phyloP scores from a whole-genome alignment of 805 yeast genomes.

The Zygosaccharomyces bisporus region DNA sequence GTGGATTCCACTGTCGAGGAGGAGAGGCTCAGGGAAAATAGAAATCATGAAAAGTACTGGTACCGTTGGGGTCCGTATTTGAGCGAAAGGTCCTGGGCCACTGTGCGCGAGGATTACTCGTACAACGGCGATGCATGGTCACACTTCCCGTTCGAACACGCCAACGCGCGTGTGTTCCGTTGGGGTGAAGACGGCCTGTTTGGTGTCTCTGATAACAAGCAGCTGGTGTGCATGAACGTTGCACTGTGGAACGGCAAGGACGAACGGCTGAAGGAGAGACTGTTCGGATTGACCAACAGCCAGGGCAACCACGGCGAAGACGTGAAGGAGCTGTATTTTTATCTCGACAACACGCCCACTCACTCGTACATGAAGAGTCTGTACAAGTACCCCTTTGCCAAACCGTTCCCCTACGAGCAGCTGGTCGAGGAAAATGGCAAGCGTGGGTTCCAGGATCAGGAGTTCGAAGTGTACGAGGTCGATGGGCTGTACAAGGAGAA shows the following conservation, averaged over 20 bases:
- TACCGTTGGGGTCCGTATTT: constrained; percentile 89
- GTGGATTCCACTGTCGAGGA: constrained; percentile 36
- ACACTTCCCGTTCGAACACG: constrained; percentile 80
- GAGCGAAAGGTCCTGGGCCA: constrained; percentile 83
- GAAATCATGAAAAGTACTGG: constrained; percentile 53
- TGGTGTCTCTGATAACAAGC: constrained; percentile 83
- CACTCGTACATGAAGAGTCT: constrained; percentile 89
- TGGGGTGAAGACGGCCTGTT: constrained; percentile 98
- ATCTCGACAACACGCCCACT: constrained; percentile 87
- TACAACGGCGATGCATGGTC: constrained; percentile 87
- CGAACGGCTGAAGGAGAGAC: constrained; percentile 75
- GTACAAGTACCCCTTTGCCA: constrained; percentile 86
- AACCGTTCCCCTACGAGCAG: constrained; percentile 72
- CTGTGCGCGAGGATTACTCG: constrained; percentile 86
- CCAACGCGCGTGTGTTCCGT: constrained; percentile 73
- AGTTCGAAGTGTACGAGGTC: constrained; percentile 81
- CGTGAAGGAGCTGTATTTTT: constrained; percentile 80
- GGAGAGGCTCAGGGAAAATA: constrained; percentile 37
- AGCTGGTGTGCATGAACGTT: constrained; percentile 67
- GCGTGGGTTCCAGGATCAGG: constrained; percentile 63
- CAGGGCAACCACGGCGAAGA: constrained; percentile 97
- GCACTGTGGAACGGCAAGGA: constrained; percentile 93
- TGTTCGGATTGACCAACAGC: constrained; percentile 85
- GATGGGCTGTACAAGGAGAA: constrained; percentile 56
- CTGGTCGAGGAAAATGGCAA: constrained; percentile 63